phyloP scores from a whole-genome alignment of 2,329 filamentous ascomycete genomes.

The Coniochaeta sp. region DNA sequence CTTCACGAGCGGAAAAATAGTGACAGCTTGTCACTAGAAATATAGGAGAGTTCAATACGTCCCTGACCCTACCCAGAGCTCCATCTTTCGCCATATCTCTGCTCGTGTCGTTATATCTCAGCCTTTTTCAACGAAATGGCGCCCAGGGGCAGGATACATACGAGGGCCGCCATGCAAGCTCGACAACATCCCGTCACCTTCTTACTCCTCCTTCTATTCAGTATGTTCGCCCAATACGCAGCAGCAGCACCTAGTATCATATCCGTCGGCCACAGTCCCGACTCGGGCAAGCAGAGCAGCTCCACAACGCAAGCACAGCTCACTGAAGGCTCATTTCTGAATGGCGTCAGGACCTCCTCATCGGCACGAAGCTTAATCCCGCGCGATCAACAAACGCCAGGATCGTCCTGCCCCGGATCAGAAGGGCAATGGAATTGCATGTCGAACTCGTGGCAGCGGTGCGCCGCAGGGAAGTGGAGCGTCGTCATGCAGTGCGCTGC shows the following conservation, averaged over 20 bases:
- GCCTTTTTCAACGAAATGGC: not conserved
- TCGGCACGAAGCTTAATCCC: not conserved
- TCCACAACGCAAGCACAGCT: not conserved
- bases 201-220: not conserved
- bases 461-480: conserved; percentile 39
- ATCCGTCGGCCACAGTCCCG: too few species aligned
- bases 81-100: not conserved
- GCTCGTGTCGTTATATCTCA: not conserved
- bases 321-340: not conserved
- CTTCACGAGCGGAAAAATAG: not conserved
- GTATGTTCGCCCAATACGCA: not conserved
- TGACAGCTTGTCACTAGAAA: not conserved
- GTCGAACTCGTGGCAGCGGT: conserved; percentile 39
- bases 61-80: not conserved
- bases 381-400: conserved; percentile 10
- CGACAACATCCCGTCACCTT: not conserved
- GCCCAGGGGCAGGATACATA: not conserved
- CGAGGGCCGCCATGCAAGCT: not conserved
- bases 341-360: not conserved
- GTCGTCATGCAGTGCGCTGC: conserved; percentile 31
- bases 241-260: not conserved
- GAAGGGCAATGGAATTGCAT: conserved; percentile 52
- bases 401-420: conserved; percentile 29
- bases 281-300: not conserved
- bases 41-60: not conserved